A percentile compares a stretch with the other conserved stretches of the same genome.
Evolutionary conservation across 495 filamentous ascomycete genomes (phyloP).

Genomic region (Cercophora sp.): DNA sequence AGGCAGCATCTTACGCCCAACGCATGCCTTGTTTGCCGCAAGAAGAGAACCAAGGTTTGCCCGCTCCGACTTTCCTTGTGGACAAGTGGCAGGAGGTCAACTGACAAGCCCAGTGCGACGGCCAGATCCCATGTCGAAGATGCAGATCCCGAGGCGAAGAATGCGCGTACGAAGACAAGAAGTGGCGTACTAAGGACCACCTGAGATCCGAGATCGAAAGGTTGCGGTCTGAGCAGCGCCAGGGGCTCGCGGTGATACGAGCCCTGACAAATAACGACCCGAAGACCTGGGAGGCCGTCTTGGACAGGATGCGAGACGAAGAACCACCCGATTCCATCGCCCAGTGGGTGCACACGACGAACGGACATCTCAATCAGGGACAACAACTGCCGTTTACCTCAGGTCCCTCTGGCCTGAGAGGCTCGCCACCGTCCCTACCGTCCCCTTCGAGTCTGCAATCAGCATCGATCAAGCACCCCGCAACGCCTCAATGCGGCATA

Average conservation of each 20-base stretch:
- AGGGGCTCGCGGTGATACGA: conserved; percentile 24
- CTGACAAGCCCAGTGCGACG: conserved; percentile 26
- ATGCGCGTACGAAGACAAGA: conserved; percentile 31
- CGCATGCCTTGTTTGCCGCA: neutral
- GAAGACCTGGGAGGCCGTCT: conserved; percentile 19
- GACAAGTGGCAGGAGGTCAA: no score
- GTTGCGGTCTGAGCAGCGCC: conserved; percentile 25
- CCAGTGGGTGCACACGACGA: conserved; percentile 25
- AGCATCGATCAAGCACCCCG: no score
- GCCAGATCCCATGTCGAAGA: conserved; percentile 25
- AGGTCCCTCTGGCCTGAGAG: no score
- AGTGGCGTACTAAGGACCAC: conserved; percentile 32
- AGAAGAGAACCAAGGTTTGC: conserved; percentile 10
- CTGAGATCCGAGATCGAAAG: conserved; percentile 30
- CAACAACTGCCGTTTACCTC: no score
- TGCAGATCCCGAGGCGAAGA: conserved; percentile 29
- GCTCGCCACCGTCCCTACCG: no score
- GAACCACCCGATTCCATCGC: conserved; percentile 27
- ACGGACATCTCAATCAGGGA: neutral
- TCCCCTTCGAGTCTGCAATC: no score
- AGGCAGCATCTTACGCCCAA: conserved; percentile 15
- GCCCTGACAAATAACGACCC: conserved; percentile 26
- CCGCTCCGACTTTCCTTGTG: no score
- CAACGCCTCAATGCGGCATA: no score
- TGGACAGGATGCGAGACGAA: conserved; percentile 21